These are phyloP conservation scores for Sporobolomyces roseus DNA, from an alignment of 768 basidiomycete species.

Conservation along the genomic window DNA sequence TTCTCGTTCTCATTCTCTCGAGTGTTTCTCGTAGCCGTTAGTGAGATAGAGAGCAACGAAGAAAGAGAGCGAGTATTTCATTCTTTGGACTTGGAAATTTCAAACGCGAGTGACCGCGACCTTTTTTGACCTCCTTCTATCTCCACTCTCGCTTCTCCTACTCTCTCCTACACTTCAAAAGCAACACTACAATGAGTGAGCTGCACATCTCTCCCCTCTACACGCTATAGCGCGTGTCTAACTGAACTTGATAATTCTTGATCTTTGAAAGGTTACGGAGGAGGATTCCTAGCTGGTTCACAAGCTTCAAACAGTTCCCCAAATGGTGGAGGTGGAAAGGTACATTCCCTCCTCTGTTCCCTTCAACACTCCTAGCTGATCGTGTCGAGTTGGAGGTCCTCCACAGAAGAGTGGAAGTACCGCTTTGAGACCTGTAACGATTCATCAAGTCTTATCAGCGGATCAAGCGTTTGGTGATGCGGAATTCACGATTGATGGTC, in stretches of 20 bases:
- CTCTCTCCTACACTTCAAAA: not conserved
- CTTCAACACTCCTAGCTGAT: not conserved
- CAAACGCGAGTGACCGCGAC: too few relatives aligned
- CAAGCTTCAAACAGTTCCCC: conserved; percentile 2
- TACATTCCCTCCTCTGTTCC: not conserved
- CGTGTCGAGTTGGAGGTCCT: too few relatives aligned
- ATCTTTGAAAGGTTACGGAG: conserved; percentile 22
- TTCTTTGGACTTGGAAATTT: too few relatives aligned
- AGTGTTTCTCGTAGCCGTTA: too few relatives aligned
- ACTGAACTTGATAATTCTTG: too few relatives aligned
- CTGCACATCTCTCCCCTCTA: not conserved
- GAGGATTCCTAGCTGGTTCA: conserved; percentile 28
- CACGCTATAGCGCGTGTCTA: not conserved
- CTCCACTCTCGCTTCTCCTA: too few relatives aligned
- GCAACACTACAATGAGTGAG: not conserved
- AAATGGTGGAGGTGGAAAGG: conserved; percentile 19
- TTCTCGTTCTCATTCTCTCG: too few relatives aligned
- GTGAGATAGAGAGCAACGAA: too few relatives aligned
- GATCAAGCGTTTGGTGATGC: conserved; percentile 81
- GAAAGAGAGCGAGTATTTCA: too few relatives aligned
- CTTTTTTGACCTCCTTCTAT: too few relatives aligned
- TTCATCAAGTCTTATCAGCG: conserved; percentile 69
- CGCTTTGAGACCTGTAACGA: conserved; percentile 68
- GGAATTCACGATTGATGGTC: conserved; percentile 77
- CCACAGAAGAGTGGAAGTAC: conserved; percentile 29